Percentiles rank a stretch among this genome's conserved stretches.
Evolutionary conservation across 208 protist species (phyloP).

Genomic region (Crithidia fasciculata): DNA sequence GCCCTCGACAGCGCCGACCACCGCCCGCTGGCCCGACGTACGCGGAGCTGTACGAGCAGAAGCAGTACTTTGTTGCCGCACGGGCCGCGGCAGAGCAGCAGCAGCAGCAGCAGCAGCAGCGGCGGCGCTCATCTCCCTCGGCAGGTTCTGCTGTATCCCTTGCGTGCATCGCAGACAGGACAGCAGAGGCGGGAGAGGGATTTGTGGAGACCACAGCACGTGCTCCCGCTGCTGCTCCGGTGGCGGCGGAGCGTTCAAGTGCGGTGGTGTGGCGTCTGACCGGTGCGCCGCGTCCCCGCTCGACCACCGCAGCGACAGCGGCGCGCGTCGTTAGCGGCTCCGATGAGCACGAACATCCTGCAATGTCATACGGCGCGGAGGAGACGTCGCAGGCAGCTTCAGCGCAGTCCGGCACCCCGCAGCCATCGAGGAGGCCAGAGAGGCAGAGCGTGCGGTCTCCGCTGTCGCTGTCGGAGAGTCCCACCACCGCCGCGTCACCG

Average conservation of each 20-base stretch:
- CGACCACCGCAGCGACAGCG: neutral
- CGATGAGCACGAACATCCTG: neutral
- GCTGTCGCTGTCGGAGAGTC: neutral
- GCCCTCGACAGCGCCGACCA: neutral
- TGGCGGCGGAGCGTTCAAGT: neutral
- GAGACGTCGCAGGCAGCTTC: neutral
- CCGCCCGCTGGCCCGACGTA: slow-evolving; percentile 18
- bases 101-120: neutral
- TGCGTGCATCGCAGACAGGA: neutral
- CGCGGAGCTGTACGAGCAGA: slow-evolving; percentile 10
- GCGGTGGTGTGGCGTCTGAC: slow-evolving; percentile 30
- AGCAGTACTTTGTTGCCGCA: slow-evolving; percentile 1
- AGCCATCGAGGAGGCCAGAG: neutral
- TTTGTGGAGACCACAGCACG: neutral
- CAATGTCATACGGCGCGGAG: neutral
- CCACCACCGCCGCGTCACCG: neutral
- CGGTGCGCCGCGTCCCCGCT: slow-evolving; percentile 8
- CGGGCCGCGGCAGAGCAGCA: neutral
- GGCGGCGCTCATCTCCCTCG: neutral
- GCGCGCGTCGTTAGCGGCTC: neutral
- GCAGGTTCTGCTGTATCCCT: neutral
- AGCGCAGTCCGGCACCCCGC: neutral
- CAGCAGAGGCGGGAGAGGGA: neutral
- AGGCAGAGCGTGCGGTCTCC: neutral
- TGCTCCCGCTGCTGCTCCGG: neutral